Conservation (phyloP, 345 rosid genomes). For the Capsella bursapastoris region DNA sequence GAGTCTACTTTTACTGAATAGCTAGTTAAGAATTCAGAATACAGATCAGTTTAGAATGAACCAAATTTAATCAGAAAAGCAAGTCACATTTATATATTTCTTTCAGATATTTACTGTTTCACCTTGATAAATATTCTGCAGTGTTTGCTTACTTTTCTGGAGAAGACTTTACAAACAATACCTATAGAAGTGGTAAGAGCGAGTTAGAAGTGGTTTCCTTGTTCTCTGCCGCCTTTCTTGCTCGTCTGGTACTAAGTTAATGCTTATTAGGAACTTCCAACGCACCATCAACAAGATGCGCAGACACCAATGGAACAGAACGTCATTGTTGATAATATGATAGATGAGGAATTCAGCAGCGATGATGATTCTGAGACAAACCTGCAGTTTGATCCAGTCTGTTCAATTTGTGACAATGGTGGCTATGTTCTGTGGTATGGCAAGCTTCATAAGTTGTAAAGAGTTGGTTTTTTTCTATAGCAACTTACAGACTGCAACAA, state of each 20-base stretch:
- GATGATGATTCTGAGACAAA: constrained; percentile 30
- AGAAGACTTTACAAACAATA: constrained; percentile 31
- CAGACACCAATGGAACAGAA: constrained; percentile 26
- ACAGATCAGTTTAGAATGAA: not conserved
- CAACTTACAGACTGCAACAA: not conserved
- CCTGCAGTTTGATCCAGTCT: constrained; percentile 56
- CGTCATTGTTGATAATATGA: constrained; percentile 45
- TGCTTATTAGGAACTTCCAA: constrained; percentile 30
- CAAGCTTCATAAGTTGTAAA: constrained; percentile 20
- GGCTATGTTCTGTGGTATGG: constrained; percentile 64
- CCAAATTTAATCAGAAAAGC: constrained; percentile 7
- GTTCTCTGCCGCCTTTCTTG: constrained; percentile 16
- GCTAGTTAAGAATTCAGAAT: not conserved
- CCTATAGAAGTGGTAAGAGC: constrained; percentile 31
- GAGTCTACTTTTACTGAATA: not conserved
- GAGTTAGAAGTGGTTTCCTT: constrained; percentile 9
- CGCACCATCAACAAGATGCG: constrained; percentile 26
- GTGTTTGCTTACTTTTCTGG: constrained; percentile 28
- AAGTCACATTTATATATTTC: not conserved
- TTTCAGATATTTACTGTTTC: constrained; percentile 17
- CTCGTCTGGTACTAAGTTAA: constrained; percentile 20
- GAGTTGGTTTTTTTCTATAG: constrained; percentile 19
- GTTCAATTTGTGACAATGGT: constrained; percentile 79
- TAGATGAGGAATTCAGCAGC: constrained; percentile 43
- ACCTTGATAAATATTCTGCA: constrained; percentile 14